Evolutionary conservation across 768 basidiomycete genomes (phyloP), one percentile per base, ranked within the genome.

Genomic region (Clavulina sp.): DNA sequence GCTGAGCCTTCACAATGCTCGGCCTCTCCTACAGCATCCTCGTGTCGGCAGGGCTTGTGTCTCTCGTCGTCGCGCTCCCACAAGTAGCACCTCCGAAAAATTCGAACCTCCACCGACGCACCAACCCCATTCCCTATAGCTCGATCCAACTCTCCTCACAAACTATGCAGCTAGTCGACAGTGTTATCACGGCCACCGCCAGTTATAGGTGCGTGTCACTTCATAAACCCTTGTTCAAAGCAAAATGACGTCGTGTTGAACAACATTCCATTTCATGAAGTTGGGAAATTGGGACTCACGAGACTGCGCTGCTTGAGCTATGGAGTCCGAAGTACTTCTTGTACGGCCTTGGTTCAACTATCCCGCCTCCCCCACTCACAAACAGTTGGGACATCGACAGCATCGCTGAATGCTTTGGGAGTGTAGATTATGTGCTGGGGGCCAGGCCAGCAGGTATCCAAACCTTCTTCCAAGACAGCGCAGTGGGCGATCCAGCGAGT

Each of bases 401-500:
- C 48, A 30, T 7, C 7, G 7, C 28, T 13, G 31, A 49, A 7
- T 23, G 28, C 16, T 49, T 49, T 28, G 31, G 7, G 6, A 49
- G 28, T 26, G 48, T 33, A 28, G 48, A 29, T 29, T 7, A 18
- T 7, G 48, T 29, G 6, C 18, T 49, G 13, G 29, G 7, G 16
- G 32, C 13, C 24, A 7, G 24, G 48, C 28, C 28, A 7, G 43
- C 13, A 7, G 24, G 13, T 7, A 9, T n/a, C n/a, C n/a, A 9
- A 9, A 16, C 43, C 24, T 46, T 46, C 24, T 13, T 46, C 24
- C 24, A 7, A 16, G 43, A 46, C 48, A 30, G 29, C 16, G 24
- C 81, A 13, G 83, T 78, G 0, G 78, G 70, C 0, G 89, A 93
- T 60, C 87, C 88, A 0, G 76, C 86, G 0, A 80, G 77, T 5